Conservation (phyloP, 306 rosid genomes). For the Corylus avellana region DNA sequence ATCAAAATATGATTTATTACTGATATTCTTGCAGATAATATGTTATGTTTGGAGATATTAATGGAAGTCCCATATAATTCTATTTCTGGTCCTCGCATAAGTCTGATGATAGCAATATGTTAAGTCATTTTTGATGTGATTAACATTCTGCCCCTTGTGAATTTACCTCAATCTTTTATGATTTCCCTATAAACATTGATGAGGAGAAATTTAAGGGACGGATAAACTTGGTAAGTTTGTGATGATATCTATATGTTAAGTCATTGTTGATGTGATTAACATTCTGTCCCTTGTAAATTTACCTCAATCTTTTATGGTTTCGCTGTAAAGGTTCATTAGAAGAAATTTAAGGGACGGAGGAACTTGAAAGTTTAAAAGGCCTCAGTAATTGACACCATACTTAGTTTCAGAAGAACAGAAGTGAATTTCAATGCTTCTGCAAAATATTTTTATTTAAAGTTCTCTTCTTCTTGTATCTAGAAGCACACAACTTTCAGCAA, state of each 20-base stretch:
- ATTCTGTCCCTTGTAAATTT: not conserved
- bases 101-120: constrained; percentile 2
- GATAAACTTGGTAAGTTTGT: not conserved
- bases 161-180: not conserved
- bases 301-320: not conserved
- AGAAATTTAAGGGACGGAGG: not conserved
- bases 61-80: not conserved
- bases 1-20: constrained; percentile 11
- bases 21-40: constrained; percentile 7
- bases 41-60: constrained; percentile 3
- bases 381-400: not conserved
- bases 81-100: constrained; percentile 14
- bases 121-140: constrained; percentile 2
- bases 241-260: constrained; percentile 6
- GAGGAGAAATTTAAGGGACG: not conserved
- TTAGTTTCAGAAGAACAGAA: not conserved
- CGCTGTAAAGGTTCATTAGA: not conserved
- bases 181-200: not conserved
- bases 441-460: not conserved
- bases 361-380: not conserved
- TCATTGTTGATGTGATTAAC: not conserved
- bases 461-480: not conserved
- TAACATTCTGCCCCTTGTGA: not conserved
- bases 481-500: not conserved
- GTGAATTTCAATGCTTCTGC: not conserved